Percentiles rank a stretch among this genome's conserved stretches.
These are phyloP conservation scores for Lactarius quietus DNA, from an alignment of 768 basidiomycete genomes.

Conservation along the genomic window DNA sequence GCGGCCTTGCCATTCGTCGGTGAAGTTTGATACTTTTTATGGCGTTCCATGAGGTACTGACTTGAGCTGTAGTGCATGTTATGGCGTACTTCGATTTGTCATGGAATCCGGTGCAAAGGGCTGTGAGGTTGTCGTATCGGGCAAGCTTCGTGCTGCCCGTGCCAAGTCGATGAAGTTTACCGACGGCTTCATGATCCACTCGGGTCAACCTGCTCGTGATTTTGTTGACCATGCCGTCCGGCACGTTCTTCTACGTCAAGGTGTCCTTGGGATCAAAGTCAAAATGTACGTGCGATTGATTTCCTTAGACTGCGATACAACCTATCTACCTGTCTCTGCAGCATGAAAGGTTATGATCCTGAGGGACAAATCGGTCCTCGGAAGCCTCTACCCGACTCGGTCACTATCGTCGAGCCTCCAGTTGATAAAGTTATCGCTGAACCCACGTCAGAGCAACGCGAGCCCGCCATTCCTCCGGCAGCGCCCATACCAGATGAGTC, in stretches of 20 bases:
- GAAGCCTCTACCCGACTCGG: constrained; percentile 94
- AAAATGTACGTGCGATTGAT: constrained; percentile 70
- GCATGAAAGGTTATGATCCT: constrained; percentile 97
- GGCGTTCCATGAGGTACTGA: background rate
- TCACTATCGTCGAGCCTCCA: constrained; percentile 84
- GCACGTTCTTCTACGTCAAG: constrained; percentile 96
- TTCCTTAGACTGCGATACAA: background rate
- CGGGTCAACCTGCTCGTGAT: constrained; percentile 95
- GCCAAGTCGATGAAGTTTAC: constrained; percentile 99
- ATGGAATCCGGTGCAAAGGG: constrained; percentile 99
- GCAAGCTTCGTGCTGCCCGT: constrained; percentile 99
- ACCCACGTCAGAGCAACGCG: constrained; percentile 86
- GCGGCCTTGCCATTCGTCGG: constrained; percentile 99
- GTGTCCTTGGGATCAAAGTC: constrained; percentile 99
- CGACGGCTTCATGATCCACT: constrained; percentile 99
- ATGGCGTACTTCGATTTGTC: constrained; percentile 99
- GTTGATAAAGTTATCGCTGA: constrained; percentile 88
- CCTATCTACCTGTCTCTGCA: constrained; percentile 34
- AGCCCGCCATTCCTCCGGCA: constrained; percentile 51
- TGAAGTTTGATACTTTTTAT: constrained; percentile 38
- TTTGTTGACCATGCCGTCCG: constrained; percentile 98
- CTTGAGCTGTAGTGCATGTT: constrained; percentile 68
- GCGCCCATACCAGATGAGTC: constrained; percentile 48
- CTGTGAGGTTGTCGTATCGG: constrained; percentile 98
- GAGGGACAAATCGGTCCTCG: constrained; percentile 85